Evolutionary conservation across 768 basidiomycete species (phyloP), one percentile per base, ranked within the genome.

Genomic region (Trametes punicea): DNA sequence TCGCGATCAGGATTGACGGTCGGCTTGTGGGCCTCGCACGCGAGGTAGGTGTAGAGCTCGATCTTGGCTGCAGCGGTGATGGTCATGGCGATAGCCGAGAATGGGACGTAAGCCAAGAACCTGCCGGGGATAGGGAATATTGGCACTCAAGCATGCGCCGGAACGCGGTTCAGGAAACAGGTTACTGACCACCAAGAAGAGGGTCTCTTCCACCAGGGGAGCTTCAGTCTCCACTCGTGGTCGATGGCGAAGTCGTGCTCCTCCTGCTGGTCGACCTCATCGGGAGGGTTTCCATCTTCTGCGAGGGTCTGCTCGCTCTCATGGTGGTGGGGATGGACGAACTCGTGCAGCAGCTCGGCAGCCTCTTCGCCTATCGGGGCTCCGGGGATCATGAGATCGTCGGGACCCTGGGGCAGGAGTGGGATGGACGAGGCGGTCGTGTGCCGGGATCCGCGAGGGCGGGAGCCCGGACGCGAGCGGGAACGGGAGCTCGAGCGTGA

Each of bases 181-280:
- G 26, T 9, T 13, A 71, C 81, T 62, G 60, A 90, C 90, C 89
- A 91, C 72, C 75, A 78, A 0, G 87, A 77, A 0, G 88, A 89
- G 3, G 90, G 87, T 38, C 79, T 73, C 71, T 75, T 88, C 81
- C 85, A 90, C 88, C 89, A 91, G 3, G 88, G 84, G 42, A 77
- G 73, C 3, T 36, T 60, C 55, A 67, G 64, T 58, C 70, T 58
- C 60, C 63, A 50, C 15, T 65, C 51, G 46, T 46, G 55, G 33
- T 62, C 64, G 29, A 47, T 31, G 9, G 56, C 60, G 33, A 62
- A 59, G 20, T 62, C 57, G n/a, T 67, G 56, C 46, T 66, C 56
- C 31, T 66, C 59, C 50, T 58, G 41, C 31, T 59, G 36, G 15
- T 60, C 65, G 2, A 49, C 63, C 18, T 20, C 31, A 13, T 30